phyloP scores from a whole-genome alignment of 1,284 basidiomycete species.

The Fomitopsis palustris region DNA sequence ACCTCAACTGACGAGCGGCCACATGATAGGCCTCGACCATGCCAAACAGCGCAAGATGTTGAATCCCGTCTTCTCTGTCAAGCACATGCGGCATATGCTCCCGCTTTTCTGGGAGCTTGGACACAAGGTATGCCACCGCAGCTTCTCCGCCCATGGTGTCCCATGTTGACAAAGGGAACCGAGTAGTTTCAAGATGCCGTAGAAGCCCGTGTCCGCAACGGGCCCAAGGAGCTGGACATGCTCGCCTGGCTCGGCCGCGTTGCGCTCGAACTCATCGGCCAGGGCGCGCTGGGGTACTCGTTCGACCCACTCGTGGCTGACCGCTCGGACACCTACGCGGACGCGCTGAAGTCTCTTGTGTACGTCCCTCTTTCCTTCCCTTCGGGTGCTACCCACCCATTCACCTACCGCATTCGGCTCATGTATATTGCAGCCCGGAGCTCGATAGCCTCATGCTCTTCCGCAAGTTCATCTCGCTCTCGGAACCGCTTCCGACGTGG shows the following conservation, averaged over 20 bases:
- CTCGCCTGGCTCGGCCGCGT: constrained; percentile 33
- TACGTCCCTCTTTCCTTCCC: constrained; percentile 1
- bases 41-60: constrained; percentile 15
- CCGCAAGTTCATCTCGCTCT: constrained; percentile 9
- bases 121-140: constrained; percentile 11
- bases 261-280: constrained; percentile 29
- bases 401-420: not conserved
- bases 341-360: constrained; percentile 25
- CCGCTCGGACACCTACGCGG: constrained; percentile 25
- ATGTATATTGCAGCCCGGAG: constrained; percentile 10
- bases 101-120: constrained; percentile 22
- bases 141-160: too few species aligned
- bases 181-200: constrained; percentile 15
- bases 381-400: not conserved
- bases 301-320: constrained; percentile 32
- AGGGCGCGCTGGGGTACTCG: constrained; percentile 34
- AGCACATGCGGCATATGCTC: constrained; percentile 20
- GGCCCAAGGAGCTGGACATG: constrained; percentile 31
- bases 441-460: constrained; percentile 7
- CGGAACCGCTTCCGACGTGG: constrained; percentile 6
- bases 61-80: constrained; percentile 10
- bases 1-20: not conserved
- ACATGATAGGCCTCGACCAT: constrained; percentile 9
- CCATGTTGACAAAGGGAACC: too few species aligned
- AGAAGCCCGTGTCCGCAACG: constrained; percentile 6